Evolutionary conservation across 169 alveolate genomes (phyloP).

Genomic region (Toxoplasma gondii): DNA sequence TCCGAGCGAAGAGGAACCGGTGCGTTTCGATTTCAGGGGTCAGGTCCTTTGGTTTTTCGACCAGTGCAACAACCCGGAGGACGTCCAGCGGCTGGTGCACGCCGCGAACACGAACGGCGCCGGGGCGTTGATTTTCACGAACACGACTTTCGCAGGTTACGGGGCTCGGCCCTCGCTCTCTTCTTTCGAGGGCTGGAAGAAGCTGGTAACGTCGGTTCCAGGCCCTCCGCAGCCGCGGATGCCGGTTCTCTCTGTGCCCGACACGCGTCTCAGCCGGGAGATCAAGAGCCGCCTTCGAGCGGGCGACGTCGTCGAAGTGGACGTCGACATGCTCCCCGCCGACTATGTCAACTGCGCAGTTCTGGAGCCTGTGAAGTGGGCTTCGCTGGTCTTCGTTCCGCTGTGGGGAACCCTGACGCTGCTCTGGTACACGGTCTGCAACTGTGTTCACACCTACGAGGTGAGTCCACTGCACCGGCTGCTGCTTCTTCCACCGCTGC

Average conservation of each 20-base stretch:
- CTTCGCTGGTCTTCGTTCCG: not conserved
- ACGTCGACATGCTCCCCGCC: slow-evolving; percentile 21
- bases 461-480: slow-evolving; percentile 45
- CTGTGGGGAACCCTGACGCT: slow-evolving; percentile 17
- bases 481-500: slow-evolving; percentile 35
- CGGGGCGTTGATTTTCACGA: slow-evolving; percentile 46
- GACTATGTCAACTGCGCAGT: slow-evolving; percentile 35
- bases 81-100: slow-evolving; percentile 5
- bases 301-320: slow-evolving; percentile 16
- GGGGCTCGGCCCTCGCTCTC: not conserved
- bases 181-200: not conserved
- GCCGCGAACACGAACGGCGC: slow-evolving; percentile 45
- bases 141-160: slow-evolving; percentile 16
- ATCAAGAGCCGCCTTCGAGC: slow-evolving; percentile 34
- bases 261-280: slow-evolving; percentile 28
- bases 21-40: not conserved
- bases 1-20: slow-evolving; percentile 8
- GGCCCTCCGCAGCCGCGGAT: slow-evolving; percentile 3
- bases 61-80: slow-evolving; percentile 18
- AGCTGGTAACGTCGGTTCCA: not conserved
- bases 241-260: slow-evolving; percentile 52
- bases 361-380: slow-evolving; percentile 10
- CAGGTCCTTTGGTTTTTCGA: slow-evolving; percentile 46
- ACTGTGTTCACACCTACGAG: not conserved
- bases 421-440: not conserved